Base-by-base conservation (phyloP, 169 alveolate genomes). In the Cryptosporidium canis region DNA sequence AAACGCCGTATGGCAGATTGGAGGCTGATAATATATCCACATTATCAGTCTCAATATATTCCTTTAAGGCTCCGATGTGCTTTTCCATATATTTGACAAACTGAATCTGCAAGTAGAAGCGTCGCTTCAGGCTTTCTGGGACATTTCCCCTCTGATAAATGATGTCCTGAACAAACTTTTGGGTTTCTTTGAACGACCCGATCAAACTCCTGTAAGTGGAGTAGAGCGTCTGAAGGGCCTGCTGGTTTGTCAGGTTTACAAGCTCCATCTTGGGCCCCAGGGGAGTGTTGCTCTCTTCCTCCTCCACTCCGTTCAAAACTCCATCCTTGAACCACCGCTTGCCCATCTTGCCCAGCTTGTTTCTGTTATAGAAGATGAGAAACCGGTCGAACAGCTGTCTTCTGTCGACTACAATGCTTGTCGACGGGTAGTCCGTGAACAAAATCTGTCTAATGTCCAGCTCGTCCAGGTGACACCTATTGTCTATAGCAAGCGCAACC, bases 401-500 rank as follows among this genome's bases (percentile, higher is more conserved):
- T 9, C 87, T 55, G 43, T 77, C 87, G 43, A 77, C 61, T 14
- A 77, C 48, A 11, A 39, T 58, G 5, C 44, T 41, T 5, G 51
- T 41, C 16, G 37, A 27, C n/a, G 87, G 87, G 29, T 58, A 77
- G 47, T 77, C 70, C 24, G 45, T 45, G 18, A 77, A 77, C n/a
- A 77, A 58, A 24, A 77, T 77, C 18, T 63, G 41, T 63, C 63
- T 77, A 21, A 77, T 77, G 16, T 77, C 87, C 8, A 58, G 29
- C 24, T 55, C 77, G 45, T 77, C 87, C 33, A 77, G 33, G 27
- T 77, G 72, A 12, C 53, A 56, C 27, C 87, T 45, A 41, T 77
- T 77, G 39, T 77, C 77, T 29, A 77, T 77, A 2, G 87, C 87
- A 24, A 77, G 64, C 11, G 87, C 87, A 55, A 66, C 72, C 39